Evolutionary conservation across 495 filamentous ascomycete species (phyloP), one percentile per base, ranked within the genome.

Genomic region (Trichocladium antarcticum): DNA sequence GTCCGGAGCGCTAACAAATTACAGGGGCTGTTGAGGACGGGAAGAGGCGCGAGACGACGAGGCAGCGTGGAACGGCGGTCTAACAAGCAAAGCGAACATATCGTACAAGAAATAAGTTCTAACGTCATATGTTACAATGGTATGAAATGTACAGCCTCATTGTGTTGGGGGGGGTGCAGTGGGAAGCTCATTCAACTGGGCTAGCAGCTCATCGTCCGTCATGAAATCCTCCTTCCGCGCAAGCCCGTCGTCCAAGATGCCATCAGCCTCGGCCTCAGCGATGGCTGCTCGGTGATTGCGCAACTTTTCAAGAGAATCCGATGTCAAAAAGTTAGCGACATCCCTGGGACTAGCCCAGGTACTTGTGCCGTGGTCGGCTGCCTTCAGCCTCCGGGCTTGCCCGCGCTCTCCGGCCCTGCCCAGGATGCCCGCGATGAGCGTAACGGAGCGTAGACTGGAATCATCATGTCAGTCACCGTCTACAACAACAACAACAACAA

Each of bases 401-500:
- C 92, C 92, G 40, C 77, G 71, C 67, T 94, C 68, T 9, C 88
- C 92, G 5, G 93, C 92, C 4, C 83, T 74, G 4, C 89, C 93
- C 11, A 99, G 72, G 7, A 89, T 79, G 36, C 86, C 86, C 9
- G 84, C 84, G 60, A 99, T 88, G 49, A 97, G 71, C 57, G 81
- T 74, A 15, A 87, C 74, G 51, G 81, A 79, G 16, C 89, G 81
- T 55, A 96, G 57, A 78, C 87, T 93, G 77, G 22, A 24, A 1
- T 19, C 50, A 87, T 49, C 42, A 35, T 32, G 36, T 46, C 16
- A 32, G 31, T 6, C 28, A 17, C 14, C 9, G 5, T 4, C 9
- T 11, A 4, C 4, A 14, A 3, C 3, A 14, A 32, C 10, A 32
- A 3, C 11, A 36, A 46, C 6, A 37, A 16, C 21, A n/a, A 22